Evolutionary conservation across 768 basidiomycete species (phyloP), one percentile per base, ranked within the genome.

Genomic region (Hericium alpestre): DNA sequence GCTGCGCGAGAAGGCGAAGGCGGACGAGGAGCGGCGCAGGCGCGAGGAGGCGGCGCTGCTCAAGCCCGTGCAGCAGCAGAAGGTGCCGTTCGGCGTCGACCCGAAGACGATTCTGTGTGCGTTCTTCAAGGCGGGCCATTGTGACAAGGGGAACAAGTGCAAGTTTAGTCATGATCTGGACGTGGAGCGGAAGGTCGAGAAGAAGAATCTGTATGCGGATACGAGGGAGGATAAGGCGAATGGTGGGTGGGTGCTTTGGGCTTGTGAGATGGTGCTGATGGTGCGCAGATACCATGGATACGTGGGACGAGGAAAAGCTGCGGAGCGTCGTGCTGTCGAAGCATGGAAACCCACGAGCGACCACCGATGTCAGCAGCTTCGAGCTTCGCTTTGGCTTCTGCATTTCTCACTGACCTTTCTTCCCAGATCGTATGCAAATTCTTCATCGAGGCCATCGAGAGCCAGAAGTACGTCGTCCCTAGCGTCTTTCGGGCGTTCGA

Each of bases 381-480:
- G 32, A 32, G 43, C 43, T 20, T 15, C 16, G 41, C 13, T 10
- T 46, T 18, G 3, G 25, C 15, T 25, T 11, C 69, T 18, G n/a
- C 38, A 22, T 55, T 50, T 55, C 32, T 55, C 25, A 4, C 51
- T 9, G 22, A n/a, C 3, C 38, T 59, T 56, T 27, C 55, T 7
- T 59, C 16, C 10, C 54, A 95, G 90, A 96, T 99, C 66, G 95
- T 99, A 4, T 99, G 96, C 84, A 98, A 95, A 71, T 83, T 74
- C 74, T 99, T 99, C 67, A 89, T 99, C 64, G 85, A 95, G 66
- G 95, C 96, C 49, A 95, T 99, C 67, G 96, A 99, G 69, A 75
- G 78, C 2, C 83, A 90, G 68, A 93, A 92, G 78, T 90, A 68
- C 58, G 77, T 54, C 23, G 38, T 38, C 25, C 12, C 16, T 48